phyloP scores from a whole-genome alignment of 1,284 basidiomycete species.

The Abortiporus biennis region DNA sequence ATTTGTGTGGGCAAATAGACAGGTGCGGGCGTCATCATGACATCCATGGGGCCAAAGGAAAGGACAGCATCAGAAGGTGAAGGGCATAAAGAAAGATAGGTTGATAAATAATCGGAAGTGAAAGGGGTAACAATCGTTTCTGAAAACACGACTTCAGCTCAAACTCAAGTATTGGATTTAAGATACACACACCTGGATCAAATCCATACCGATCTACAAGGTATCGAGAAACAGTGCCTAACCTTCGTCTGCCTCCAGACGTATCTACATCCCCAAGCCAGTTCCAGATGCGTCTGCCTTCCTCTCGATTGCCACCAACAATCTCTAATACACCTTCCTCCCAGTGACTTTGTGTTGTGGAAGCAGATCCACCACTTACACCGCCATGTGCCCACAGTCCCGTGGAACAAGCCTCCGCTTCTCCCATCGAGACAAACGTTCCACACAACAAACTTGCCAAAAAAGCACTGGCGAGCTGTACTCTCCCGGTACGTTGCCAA shows the following conservation, averaged over 20 bases:
- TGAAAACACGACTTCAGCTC: conserved; percentile 24
- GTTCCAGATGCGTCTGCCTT: conserved; percentile 57
- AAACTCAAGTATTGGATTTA: too few relatives aligned
- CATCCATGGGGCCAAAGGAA: conserved; percentile 75
- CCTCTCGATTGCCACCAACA: conserved; percentile 66
- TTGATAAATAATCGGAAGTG: conserved; percentile 66
- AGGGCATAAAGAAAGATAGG: conserved; percentile 70
- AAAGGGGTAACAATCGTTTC: conserved; percentile 73
- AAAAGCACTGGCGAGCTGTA: conserved; percentile 69
- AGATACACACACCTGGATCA: conserved; percentile 49
- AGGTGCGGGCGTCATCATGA: conserved; percentile 63
- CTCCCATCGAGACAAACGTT: conserved; percentile 63
- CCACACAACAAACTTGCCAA: conserved; percentile 66
- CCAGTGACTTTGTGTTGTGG: conserved; percentile 52
- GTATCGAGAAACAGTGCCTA: conserved; percentile 65
- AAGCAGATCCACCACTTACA: conserved; percentile 13
- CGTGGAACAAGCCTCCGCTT: conserved; percentile 71
- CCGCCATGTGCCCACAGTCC: conserved; percentile 61
- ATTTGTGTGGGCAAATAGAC: conserved; percentile 65
- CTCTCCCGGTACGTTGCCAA: conserved; percentile 62
- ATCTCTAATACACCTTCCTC: conserved; percentile 73
- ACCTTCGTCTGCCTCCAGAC: conserved; percentile 48
- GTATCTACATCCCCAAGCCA: conserved; percentile 75
- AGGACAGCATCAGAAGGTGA: conserved; percentile 64
- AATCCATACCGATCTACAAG: conserved; percentile 77